Conservation (phyloP, 805 yeast species). For the Teunomyces funiuensis region DNA sequence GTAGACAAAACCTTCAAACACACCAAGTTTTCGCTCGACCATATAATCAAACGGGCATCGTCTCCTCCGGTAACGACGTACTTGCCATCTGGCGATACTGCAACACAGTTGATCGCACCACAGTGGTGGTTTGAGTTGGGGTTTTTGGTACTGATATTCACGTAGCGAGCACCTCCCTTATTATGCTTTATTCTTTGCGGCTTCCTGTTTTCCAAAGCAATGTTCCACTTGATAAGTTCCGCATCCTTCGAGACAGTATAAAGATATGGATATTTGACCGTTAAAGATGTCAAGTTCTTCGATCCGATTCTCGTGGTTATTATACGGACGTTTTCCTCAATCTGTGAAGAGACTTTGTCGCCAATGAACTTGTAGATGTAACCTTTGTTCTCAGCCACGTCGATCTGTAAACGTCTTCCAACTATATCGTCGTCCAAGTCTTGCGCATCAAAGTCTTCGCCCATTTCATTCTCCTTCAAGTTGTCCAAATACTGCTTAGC, state of each 20-base stretch:
- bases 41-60: slow-evolving; percentile 77
- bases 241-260: slow-evolving; percentile 83
- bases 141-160: slow-evolving; percentile 41
- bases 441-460: slow-evolving; percentile 70
- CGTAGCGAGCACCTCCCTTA: slow-evolving; percentile 58
- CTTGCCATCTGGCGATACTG: slow-evolving; percentile 84
- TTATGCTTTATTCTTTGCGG: slow-evolving; percentile 66
- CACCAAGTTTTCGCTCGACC: slow-evolving; percentile 79
- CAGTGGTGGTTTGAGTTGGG: slow-evolving; percentile 68
- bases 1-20: slow-evolving; percentile 79
- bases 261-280: slow-evolving; percentile 59
- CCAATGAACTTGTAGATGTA: slow-evolving; percentile 70
- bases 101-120: slow-evolving; percentile 73
- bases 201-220: slow-evolving; percentile 46
- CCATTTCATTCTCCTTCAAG: slow-evolving; percentile 53
- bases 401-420: slow-evolving; percentile 75
- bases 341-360: slow-evolving; percentile 43
- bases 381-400: slow-evolving; percentile 89
- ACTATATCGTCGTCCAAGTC: slow-evolving; percentile 88
- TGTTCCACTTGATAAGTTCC: slow-evolving; percentile 78
- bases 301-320: slow-evolving; percentile 58
- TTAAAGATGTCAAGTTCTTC: slow-evolving; percentile 53
- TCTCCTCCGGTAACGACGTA: slow-evolving; percentile 89
- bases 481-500: slow-evolving; percentile 91
- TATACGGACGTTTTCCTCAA: slow-evolving; percentile 33